Evolutionary conservation across 2,329 filamentous ascomycete genomes (phyloP).

Genomic region (Cladorrhinum sp.): DNA sequence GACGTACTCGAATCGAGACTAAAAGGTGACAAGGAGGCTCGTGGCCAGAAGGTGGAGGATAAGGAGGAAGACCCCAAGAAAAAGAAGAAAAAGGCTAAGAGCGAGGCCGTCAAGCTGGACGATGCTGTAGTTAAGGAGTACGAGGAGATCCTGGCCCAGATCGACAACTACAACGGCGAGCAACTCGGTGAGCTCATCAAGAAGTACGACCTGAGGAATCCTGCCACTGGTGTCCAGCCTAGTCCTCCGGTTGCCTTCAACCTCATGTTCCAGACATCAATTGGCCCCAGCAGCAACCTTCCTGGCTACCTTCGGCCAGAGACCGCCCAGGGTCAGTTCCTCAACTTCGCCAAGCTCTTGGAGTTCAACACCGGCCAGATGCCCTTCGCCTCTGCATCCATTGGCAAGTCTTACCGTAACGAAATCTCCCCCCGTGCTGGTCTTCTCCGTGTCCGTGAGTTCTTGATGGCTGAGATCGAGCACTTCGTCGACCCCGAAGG

Average conservation of each 20-base stretch:
- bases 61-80: conserved; percentile 70
- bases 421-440: conserved; percentile 93
- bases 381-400: conserved; percentile 95
- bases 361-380: conserved; percentile 94
- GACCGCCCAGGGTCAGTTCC: conserved; percentile 96
- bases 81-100: conserved; percentile 84
- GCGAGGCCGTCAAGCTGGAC: conserved; percentile 78
- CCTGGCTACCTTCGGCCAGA: conserved; percentile 87
- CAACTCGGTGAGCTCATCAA: conserved; percentile 84
- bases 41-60: conserved; percentile 75
- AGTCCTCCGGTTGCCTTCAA: conserved; percentile 88
- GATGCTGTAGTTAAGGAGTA: conserved; percentile 86
- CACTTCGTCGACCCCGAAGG: conserved; percentile 94
- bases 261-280: conserved; percentile 96
- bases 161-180: conserved; percentile 90
- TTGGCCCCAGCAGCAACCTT: conserved; percentile 86
- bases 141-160: conserved; percentile 83
- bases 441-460: conserved; percentile 90
- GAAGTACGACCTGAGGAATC: conserved; percentile 90
- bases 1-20: conserved; percentile 84
- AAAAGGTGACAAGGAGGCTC: conserved; percentile 88
- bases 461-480: conserved; percentile 98
- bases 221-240: conserved; percentile 72
- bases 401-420: conserved; percentile 97
- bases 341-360: conserved; percentile 94